A percentile compares a stretch with the other conserved stretches of the same genome.
These are phyloP conservation scores for Blastomyces emzantsi DNA, from an alignment of 2,329 filamentous ascomycete species.

Conservation along the genomic window DNA sequence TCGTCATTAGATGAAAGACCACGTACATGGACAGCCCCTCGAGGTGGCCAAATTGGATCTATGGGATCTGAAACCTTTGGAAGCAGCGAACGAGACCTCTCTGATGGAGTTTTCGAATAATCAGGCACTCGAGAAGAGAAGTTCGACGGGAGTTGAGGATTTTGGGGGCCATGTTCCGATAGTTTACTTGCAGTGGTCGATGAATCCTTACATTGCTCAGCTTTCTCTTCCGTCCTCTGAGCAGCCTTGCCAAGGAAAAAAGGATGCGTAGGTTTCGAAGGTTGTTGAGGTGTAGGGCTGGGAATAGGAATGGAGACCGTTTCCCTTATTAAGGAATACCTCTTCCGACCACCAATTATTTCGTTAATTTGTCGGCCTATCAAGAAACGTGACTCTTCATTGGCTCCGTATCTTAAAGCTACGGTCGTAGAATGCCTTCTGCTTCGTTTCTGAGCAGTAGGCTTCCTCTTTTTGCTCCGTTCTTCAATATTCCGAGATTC, in stretches of 20 bases:
- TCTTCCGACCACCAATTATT: slow-evolving; percentile 45
- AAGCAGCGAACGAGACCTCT: background rate
- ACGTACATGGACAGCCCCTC: slow-evolving; percentile 41
- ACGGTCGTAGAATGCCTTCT: slow-evolving; percentile 38
- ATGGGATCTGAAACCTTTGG: slow-evolving; percentile 21
- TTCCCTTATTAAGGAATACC: slow-evolving; percentile 16
- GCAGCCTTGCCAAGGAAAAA: slow-evolving; percentile 56
- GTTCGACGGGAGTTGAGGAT: background rate
- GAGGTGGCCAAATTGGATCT: slow-evolving; percentile 34
- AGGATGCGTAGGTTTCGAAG: slow-evolving; percentile 50
- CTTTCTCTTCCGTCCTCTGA: slow-evolving; percentile 15
- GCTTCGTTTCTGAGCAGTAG: slow-evolving; percentile 20
- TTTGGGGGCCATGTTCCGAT: background rate
- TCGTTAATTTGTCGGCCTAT: slow-evolving; percentile 54
- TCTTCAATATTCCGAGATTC: slow-evolving; percentile 17
- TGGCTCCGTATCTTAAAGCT: slow-evolving; percentile 51
- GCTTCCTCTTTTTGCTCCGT: slow-evolving; percentile 1
- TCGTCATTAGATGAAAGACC: slow-evolving; percentile 25
- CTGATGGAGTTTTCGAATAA: background rate
- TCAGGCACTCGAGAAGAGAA: background rate
- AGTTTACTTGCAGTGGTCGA: background rate
- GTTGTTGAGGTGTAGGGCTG: slow-evolving; percentile 9
- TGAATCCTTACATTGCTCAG: background rate
- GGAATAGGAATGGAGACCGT: background rate
- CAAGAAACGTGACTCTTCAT: slow-evolving; percentile 36